Base-by-base conservation (phyloP, 345 rosid genomes). In the Ceriops decandra region DNA sequence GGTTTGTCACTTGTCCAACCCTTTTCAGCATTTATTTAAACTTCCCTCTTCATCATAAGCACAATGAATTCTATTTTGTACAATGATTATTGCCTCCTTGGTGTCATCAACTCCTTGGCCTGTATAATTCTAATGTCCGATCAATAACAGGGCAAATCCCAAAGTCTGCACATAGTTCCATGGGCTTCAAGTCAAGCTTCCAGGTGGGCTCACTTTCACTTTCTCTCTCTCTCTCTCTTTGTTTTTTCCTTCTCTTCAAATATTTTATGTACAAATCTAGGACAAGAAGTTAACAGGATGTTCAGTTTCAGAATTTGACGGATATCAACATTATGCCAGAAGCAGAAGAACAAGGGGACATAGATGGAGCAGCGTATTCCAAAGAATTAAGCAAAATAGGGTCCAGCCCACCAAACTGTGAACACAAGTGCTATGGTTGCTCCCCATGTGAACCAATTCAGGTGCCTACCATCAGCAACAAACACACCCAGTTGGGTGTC, bases 401-500 rank as follows among this genome's bases (percentile, higher is more conserved):
- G 77, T 93, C 93, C 60, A 87, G 84, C 57, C 95, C 96, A 24
- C 95, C 93, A 62, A 90, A 78, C 63, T 90, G 98, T 68, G 85
- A 80, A 58, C 82, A 85, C 79, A 88, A 86, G 74, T 93, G 98
- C 47, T 74, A 60, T 64, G 95, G 91, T 2, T 92, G 98, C 85
- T 77, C 62, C 19, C 96, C 95, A 36, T 93, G 98, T 73, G 84
- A 86, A 79, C 82, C 98, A 32, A 52, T 82, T 61, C 89, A 90
- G 72, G 90, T 90, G 67, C 97, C 97, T 3, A 77, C 88, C 28
- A 82, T 64, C 63, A 72, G 64, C 72, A 68, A 74, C 21, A 68
- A 52, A 7, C 80, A 52, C 42, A 54, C 52, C 68, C 77, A 72
- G 38, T 70, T 83, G 67, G 79, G 71, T 63, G 66, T 83, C 28